These are phyloP conservation scores for Phytophthora nicotianae DNA, from an alignment of 352 stramenopile species.

Conservation along the genomic window DNA sequence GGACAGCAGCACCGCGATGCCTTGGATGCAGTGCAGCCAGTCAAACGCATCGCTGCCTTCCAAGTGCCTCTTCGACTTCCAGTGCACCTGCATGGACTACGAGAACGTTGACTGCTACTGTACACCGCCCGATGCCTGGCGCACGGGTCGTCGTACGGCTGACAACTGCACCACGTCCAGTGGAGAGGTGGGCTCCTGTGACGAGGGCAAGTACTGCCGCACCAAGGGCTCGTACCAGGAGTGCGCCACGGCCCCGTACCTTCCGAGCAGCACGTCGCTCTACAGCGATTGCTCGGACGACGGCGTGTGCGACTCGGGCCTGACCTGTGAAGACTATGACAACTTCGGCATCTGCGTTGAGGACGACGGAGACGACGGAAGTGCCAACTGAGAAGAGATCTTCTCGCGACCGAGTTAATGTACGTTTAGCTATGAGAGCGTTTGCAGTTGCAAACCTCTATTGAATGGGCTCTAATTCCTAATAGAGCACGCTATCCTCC, in stretches of 20 bases:
- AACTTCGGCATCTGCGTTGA: constrained; percentile 50
- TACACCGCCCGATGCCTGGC: constrained; percentile 52
- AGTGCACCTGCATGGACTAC: constrained; percentile 51
- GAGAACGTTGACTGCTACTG: constrained; percentile 55
- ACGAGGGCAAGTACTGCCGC: constrained; percentile 62
- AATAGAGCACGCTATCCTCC: constrained; percentile 6
- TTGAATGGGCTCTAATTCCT: constrained; percentile 7
- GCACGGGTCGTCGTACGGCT: constrained; percentile 34
- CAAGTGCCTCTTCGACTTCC: constrained; percentile 56
- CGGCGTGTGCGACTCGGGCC: constrained; percentile 32
- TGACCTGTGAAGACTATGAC: constrained; percentile 48
- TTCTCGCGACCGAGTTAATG: constrained; percentile 7
- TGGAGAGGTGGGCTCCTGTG: constrained; percentile 37
- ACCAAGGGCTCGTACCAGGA: constrained; percentile 56
- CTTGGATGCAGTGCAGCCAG: constrained; percentile 45
- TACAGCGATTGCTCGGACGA: constrained; percentile 52
- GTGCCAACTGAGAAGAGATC: constrained; percentile 10
- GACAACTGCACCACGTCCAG: constrained; percentile 45
- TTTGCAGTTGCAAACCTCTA: constrained; percentile 2
- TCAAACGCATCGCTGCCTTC: constrained; percentile 41
- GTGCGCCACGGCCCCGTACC: constrained; percentile 50
- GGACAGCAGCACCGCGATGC: constrained; percentile 41
- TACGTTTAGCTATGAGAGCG: constrained; percentile 22
- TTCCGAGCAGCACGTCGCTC: constrained; percentile 41
- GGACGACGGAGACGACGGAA: constrained; percentile 8